These are phyloP conservation scores for Podospora tetraspora DNA, from an alignment of 495 filamentous ascomycete species.

Conservation along the genomic window DNA sequence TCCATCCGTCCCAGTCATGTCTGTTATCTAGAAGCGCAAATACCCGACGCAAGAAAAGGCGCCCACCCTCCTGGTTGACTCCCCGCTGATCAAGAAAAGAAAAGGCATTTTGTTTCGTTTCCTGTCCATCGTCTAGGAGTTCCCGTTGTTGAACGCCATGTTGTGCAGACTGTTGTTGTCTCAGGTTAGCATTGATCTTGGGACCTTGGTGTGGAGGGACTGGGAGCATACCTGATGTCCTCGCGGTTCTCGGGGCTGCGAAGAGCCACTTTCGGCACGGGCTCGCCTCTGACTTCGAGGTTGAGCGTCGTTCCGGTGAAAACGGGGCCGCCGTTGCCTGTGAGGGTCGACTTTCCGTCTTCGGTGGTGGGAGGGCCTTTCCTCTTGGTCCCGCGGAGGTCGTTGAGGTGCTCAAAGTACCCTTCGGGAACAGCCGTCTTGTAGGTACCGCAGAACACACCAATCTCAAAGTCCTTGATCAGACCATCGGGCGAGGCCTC, in stretches of 20 bases:
- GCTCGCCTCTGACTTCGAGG: slow-evolving; percentile 1
- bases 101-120: background rate
- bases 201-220: background rate
- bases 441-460: slow-evolving; percentile 92
- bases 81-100: background rate
- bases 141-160: background rate
- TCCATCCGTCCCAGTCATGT: background rate
- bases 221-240: slow-evolving; percentile 27
- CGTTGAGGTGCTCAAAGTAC: slow-evolving; percentile 84
- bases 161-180: slow-evolving; percentile 8
- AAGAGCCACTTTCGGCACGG: background rate
- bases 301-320: slow-evolving; percentile 13
- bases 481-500: slow-evolving; percentile 56
- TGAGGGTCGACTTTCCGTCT: background rate
- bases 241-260: slow-evolving; percentile 24
- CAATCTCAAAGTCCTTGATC: slow-evolving; percentile 75
- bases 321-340: slow-evolving; percentile 22
- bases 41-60: background rate
- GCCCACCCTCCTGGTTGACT: background rate
- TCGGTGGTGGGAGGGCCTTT: slow-evolving; percentile 40
- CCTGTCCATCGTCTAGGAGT: background rate
- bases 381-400: slow-evolving; percentile 60
- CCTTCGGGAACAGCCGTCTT: slow-evolving; percentile 74
- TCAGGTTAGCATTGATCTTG: background rate
- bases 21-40: background rate